Percentiles rank a stretch among this genome's conserved stretches.
phyloP scores from a whole-genome alignment of 2,329 filamentous ascomycete genomes.

The Neophaeococcomyces mojaviensis region DNA sequence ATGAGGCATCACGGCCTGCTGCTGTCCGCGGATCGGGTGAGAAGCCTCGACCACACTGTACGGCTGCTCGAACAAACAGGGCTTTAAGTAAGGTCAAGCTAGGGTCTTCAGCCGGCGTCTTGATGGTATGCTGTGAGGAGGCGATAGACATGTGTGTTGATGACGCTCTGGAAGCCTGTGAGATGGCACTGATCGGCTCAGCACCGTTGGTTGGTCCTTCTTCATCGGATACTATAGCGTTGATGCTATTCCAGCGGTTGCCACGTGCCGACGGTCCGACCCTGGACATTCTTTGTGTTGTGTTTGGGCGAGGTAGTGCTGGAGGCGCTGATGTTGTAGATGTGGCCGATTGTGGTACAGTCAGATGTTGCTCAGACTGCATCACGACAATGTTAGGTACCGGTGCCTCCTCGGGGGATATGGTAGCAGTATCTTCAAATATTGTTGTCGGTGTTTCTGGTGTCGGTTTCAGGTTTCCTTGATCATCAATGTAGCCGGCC shows the following conservation, averaged over 20 bases:
- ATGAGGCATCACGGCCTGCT: constrained; percentile 25
- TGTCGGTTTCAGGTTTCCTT: constrained; percentile 3
- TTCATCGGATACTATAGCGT: background rate
- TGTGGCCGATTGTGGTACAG: constrained; percentile 5
- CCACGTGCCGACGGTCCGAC: background rate
- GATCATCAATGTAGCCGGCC: constrained; percentile 26
- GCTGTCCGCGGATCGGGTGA: constrained; percentile 9
- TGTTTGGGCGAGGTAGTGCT: constrained; percentile 4
- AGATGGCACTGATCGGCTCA: constrained; percentile 57
- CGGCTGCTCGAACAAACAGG: constrained; percentile 74
- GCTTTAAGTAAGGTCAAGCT: constrained; percentile 72
- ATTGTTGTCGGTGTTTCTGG: constrained; percentile 84
- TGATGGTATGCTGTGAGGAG: constrained; percentile 34
- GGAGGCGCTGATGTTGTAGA: constrained; percentile 6
- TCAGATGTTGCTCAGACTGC: constrained; percentile 51
- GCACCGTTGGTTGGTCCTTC: constrained; percentile 3
- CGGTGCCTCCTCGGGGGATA: constrained; percentile 70
- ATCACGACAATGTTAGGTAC: constrained; percentile 84
- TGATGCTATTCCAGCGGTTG: background rate
- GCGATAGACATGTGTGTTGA: constrained; percentile 5
- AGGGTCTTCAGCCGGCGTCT: constrained; percentile 57
- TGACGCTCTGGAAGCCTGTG: constrained; percentile 13
- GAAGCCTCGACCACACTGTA: constrained; percentile 17
- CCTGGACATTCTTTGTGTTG: constrained; percentile 6
- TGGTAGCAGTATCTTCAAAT: constrained; percentile 83